Evolutionary conservation across 345 rosid species (phyloP).

Genomic region (Gossypium anomalum): DNA sequence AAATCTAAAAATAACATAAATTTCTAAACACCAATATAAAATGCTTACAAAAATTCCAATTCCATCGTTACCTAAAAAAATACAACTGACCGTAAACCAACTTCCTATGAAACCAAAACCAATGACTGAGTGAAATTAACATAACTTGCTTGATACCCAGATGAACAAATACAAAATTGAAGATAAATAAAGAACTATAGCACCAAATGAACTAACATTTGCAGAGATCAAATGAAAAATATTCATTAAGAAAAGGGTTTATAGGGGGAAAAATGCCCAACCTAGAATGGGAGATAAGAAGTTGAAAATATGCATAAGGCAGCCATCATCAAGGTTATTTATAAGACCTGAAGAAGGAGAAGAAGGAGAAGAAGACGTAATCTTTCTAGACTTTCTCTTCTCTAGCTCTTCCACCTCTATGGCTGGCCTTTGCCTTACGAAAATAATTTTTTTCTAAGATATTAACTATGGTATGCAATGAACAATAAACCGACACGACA

Average conservation of each 20-base stretch:
- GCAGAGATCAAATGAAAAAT: background rate
- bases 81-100: background rate
- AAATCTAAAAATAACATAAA: background rate
- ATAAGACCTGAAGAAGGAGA: conserved; percentile 31
- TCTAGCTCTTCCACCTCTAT: conserved; percentile 16
- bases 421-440: background rate
- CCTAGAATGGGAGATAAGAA: conserved; percentile 93
- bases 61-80: background rate
- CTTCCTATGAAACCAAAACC: background rate
- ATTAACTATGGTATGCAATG: background rate
- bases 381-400: background rate
- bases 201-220: background rate
- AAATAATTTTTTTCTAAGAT: too few species aligned
- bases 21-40: background rate
- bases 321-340: conserved; percentile 89
- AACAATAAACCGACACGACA: conserved; percentile 8
- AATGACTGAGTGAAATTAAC: background rate
- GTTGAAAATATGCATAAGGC: conserved; percentile 97
- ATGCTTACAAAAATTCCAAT: background rate
- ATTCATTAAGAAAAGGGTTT: background rate
- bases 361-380: conserved; percentile 11
- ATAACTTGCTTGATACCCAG: background rate
- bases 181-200: background rate
- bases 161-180: background rate
- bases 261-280: background rate